These are phyloP conservation scores for Tremella yokohamensis DNA, from an alignment of 768 basidiomycete species.

Conservation along the genomic window DNA sequence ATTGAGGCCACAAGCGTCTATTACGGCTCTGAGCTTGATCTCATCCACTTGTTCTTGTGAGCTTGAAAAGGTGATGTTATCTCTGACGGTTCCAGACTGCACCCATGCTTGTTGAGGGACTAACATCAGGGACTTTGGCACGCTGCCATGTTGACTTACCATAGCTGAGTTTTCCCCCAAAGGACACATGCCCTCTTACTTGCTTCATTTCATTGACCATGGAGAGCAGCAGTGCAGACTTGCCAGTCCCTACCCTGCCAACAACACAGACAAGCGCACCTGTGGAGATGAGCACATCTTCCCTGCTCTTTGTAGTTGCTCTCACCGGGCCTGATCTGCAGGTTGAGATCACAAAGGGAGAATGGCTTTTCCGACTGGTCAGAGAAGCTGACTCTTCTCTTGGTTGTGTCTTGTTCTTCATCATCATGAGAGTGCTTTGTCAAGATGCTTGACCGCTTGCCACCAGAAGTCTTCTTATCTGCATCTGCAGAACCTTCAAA, in stretches of 20 bases:
- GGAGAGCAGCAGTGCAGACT: constrained; percentile 41
- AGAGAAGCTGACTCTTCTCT: neutral
- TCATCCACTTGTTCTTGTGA: constrained; percentile 26
- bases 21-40: constrained; percentile 23
- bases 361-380: constrained; percentile 53
- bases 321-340: constrained; percentile 53
- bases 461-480: constrained; percentile 2
- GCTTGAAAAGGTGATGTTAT: constrained; percentile 47
- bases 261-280: constrained; percentile 44
- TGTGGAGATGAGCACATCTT: constrained; percentile 7
- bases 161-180: constrained; percentile 42
- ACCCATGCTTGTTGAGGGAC: constrained; percentile 50
- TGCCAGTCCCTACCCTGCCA: constrained; percentile 47
- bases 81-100: constrained; percentile 43
- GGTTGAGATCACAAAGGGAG: constrained; percentile 55
- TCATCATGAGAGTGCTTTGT: neutral
- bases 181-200: constrained; percentile 24
- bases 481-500: constrained; percentile 29
- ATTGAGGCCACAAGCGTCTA: constrained; percentile 41
- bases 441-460: no score
- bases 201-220: constrained; percentile 47
- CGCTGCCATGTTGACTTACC: constrained; percentile 27
- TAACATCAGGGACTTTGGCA: neutral
- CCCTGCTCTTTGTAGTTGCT: neutral
- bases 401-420: constrained; percentile 22